phyloP scores from a whole-genome alignment of 129 eudicot species.

The Dittrichia graveolens region DNA sequence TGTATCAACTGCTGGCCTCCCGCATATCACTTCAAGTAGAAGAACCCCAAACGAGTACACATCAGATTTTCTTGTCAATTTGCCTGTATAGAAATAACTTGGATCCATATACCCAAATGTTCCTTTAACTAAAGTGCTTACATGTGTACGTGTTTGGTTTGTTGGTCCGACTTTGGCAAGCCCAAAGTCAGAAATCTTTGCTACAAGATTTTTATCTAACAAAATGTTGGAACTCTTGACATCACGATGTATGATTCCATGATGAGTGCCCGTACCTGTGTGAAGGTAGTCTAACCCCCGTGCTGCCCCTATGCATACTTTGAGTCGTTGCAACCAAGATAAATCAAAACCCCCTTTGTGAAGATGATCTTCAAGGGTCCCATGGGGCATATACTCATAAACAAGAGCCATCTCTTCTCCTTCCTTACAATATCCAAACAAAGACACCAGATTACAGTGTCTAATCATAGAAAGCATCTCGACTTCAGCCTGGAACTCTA shows the following conservation, averaged over 20 bases:
- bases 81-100: slow-evolving; percentile 19
- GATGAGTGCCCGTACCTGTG: slow-evolving; percentile 22
- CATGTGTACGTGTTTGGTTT: slow-evolving; percentile 14
- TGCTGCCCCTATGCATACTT: slow-evolving; percentile 34
- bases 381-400: slow-evolving; percentile 28
- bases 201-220: slow-evolving; percentile 22
- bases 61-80: slow-evolving; percentile 27
- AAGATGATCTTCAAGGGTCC: slow-evolving; percentile 32
- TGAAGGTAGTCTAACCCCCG: slow-evolving; percentile 36
- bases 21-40: slow-evolving; percentile 41
- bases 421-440: background rate
- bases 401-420: slow-evolving; percentile 22
- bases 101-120: slow-evolving; percentile 34
- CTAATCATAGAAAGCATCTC: slow-evolving; percentile 33
- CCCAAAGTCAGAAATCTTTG: slow-evolving; percentile 36
- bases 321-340: slow-evolving; percentile 32
- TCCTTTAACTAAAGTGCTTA: slow-evolving; percentile 30
- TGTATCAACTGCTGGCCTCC: slow-evolving; percentile 42
- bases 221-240: slow-evolving; percentile 34
- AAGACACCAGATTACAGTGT: slow-evolving; percentile 30
- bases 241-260: slow-evolving; percentile 34
- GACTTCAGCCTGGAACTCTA: slow-evolving; percentile 25
- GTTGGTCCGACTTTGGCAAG: slow-evolving; percentile 20
- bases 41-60: slow-evolving; percentile 44
- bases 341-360: background rate